Base-by-base conservation (phyloP, 805 yeast species). In the Starmerella etchellsii region DNA sequence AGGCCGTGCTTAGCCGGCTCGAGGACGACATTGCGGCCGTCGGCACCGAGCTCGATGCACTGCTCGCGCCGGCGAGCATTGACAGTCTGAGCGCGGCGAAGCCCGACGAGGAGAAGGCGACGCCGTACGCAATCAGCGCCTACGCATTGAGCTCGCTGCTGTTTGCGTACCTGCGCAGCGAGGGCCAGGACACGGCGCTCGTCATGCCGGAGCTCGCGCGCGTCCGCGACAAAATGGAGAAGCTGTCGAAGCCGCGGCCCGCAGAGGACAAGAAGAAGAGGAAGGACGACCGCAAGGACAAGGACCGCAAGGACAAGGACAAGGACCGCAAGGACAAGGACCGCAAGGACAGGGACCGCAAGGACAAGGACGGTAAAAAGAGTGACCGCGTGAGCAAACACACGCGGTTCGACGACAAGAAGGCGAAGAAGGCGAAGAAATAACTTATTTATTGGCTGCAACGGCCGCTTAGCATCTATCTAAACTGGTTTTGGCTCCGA, bases 151-250 rank as follows among this genome's bases (percentile, higher is more conserved):
- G 74, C 9, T 75, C 84, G 0, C 53, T 75, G 18, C 61, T 74
- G 41, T 78, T 71, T 57, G 69, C 79, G 4, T 72, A 75, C 51
- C 56, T 79, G 42, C 76, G 79, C 48, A 54, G 75, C 0, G 60
- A 60, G 14, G 88, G 88, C 1, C 57, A 66, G 14, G 72, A 76
- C 42, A 70, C 78, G 1, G 67, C 66, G 10, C 56, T 60, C 6
- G 83, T 79, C 49, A 76, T 78, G 2, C 57, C 51, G 11, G 50
- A 51, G 36, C 49, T 52, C 11, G 46, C 32, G 11, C 43, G 53
- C 15, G 70, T 84, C 18, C 74, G 77, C 76, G 62, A 62, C 20
- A 36, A 32, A 30, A 36, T 42, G 28, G 42, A 44, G 28, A 4
- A 27, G 23, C 28, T 41, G 8, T 21, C 10, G 23, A 35, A 18